Evolutionary conservation across 2,329 filamentous ascomycete species (phyloP).

Genomic region (Aspergillus novofumigatus): DNA sequence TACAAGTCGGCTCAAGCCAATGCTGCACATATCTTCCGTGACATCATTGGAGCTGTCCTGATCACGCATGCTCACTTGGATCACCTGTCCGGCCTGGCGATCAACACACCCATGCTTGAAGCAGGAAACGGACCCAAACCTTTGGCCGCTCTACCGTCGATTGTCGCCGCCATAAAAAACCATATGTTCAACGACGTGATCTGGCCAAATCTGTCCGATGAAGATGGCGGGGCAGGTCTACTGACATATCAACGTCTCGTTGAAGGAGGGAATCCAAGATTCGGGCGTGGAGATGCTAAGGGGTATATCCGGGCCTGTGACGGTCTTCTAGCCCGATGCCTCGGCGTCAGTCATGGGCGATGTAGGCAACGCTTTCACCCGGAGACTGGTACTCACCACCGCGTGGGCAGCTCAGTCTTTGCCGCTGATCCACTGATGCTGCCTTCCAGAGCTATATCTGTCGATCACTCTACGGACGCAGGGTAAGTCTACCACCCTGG

Average conservation of each 20-base stretch:
- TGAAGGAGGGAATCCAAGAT: constrained; percentile 79
- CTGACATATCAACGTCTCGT: constrained; percentile 85
- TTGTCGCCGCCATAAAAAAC: constrained; percentile 85
- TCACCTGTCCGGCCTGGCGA: constrained; percentile 83
- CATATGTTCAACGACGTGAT: constrained; percentile 98
- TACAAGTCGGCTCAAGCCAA: constrained; percentile 67
- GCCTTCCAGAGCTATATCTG: constrained; percentile 31
- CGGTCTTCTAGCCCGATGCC: constrained; percentile 81
- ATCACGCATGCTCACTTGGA: constrained; percentile 98
- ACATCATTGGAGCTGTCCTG: constrained; percentile 80
- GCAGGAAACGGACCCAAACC: constrained; percentile 74
- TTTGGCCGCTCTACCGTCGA: constrained; percentile 77
- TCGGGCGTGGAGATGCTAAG: constrained; percentile 73
- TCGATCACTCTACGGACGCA: constrained; percentile 26
- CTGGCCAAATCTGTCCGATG: constrained; percentile 95
- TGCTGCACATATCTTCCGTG: constrained; percentile 71
- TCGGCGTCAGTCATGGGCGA: constrained; percentile 83
- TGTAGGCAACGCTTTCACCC: constrained; percentile 67
- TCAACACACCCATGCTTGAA: constrained; percentile 85
- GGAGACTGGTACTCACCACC: constrained; percentile 53
- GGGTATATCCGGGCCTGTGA: constrained; percentile 88
- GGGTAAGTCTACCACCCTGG: constrained; percentile 20
- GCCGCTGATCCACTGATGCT: constrained; percentile 47
- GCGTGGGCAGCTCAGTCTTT: constrained; percentile 46
- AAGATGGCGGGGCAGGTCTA: constrained; percentile 88